A percentile compares a stretch with the other conserved stretches of the same genome.
Evolutionary conservation across 805 yeast species (phyloP).

Genomic region (Myxozyma melibiosi): DNA sequence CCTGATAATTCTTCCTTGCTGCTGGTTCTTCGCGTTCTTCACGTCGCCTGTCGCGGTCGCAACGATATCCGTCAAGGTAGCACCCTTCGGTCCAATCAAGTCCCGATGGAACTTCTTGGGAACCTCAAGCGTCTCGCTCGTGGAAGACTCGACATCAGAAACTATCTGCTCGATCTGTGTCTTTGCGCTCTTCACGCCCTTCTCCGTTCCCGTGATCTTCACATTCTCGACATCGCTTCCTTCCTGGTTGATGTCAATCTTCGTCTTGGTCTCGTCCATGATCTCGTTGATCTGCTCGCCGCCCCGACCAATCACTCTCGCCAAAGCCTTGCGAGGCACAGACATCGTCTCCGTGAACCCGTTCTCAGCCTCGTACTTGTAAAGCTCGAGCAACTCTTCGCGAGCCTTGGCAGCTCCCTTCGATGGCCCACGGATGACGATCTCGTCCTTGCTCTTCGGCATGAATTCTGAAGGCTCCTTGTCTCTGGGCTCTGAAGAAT

Average conservation of each 20-base stretch:
- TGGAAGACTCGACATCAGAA: constrained; percentile 62
- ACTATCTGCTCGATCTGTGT: constrained; percentile 63
- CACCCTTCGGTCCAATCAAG: constrained; percentile 78
- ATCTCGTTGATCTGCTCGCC: constrained; percentile 85
- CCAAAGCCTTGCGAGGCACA: constrained; percentile 73
- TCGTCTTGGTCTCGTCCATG: constrained; percentile 63
- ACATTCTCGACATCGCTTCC: constrained; percentile 53
- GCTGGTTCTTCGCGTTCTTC: no score
- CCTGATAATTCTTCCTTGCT: constrained; percentile 57
- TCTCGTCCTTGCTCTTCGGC: constrained; percentile 53
- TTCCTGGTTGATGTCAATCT: constrained; percentile 46
- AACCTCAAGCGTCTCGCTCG: constrained; percentile 61
- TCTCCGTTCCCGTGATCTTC: constrained; percentile 74
- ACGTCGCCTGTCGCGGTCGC: no score
- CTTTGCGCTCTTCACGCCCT: constrained; percentile 72
- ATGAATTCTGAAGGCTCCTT: constrained; percentile 20
- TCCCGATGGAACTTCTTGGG: constrained; percentile 73
- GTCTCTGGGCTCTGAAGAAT: constrained; percentile 5
- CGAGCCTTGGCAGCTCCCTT: constrained; percentile 81
- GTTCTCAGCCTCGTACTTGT: constrained; percentile 84
- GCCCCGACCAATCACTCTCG: constrained; percentile 84
- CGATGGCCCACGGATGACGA: constrained; percentile 82
- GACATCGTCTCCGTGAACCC: constrained; percentile 65
- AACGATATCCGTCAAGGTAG: constrained; percentile 71
- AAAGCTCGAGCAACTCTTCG: constrained; percentile 79